Base-by-base conservation (phyloP, 108 stramenopile genomes). In the Cyclotella atomus region DNA sequence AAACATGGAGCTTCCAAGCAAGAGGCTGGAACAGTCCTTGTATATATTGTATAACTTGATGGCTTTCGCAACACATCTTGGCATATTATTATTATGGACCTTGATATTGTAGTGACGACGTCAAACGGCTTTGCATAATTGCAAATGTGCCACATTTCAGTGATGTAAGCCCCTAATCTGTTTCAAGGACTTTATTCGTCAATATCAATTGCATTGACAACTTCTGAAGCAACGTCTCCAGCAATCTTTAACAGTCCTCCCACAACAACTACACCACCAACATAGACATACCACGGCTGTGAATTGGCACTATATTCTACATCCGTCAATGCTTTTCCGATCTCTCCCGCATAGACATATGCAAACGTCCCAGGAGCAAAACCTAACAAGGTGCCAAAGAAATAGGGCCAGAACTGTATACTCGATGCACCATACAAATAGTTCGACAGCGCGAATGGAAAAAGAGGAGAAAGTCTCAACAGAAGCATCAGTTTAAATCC, bases 401-500 rank as follows among this genome's bases (percentile, higher is more conserved):
- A 85, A 66, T 88, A 95, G 24, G 83, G 66, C 63, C 68, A 33
- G 68, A 95, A 95, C 19, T 74, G 55, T 12, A 97, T 86, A 8
- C 87, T 85, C 14, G 89, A 85, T 16, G 89, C 84, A n/a, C 95
- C 96, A 68, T 95, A 96, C 61, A 96, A 65, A 71, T 97, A 97
- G 73, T 97, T 97, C 46, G 83, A 84, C 36, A 96, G 75, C 3
- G 94, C 92, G 77, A 97, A 97, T 32, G 96, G 96, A 69, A 97
- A 94, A 27, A 97, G 68, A 10, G 96, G 96, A 43, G 88, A 88
- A 0, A 97, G 71, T 36, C 97, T 63, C 46, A 96, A 75, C 15
- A 96, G 82, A 19, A 96, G 59, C 88, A 96, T 93, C 36, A 97
- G 71, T 50, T 93, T 95, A 85, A 96, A 96, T 1, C 94, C 94